A percentile compares a stretch with the other conserved stretches of the same genome.
Conservation (phyloP, 495 filamentous ascomycete genomes). For the Aspergillus homomorphus region DNA sequence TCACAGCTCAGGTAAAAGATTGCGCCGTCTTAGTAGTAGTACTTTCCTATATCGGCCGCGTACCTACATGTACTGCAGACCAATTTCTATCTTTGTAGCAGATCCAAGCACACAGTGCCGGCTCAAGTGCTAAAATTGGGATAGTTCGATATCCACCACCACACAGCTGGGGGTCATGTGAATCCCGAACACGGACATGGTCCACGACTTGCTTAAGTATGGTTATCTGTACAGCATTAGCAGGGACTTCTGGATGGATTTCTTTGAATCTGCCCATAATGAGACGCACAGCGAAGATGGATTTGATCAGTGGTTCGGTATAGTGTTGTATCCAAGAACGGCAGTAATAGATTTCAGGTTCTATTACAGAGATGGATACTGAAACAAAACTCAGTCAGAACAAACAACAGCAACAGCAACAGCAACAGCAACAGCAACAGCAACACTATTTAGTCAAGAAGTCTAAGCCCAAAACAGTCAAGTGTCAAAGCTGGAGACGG, state of each 20-base stretch:
- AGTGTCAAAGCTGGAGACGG: constrained; percentile 21
- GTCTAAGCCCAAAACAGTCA: constrained; percentile 1
- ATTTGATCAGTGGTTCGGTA: no score
- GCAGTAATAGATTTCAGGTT: no score
- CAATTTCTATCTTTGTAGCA: constrained; percentile 18
- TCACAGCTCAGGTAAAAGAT: neutral
- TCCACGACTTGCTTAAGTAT: neutral
- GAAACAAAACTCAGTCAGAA: no score
- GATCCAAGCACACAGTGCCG: constrained; percentile 14
- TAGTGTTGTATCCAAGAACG: no score
- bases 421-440: neutral
- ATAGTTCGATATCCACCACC: constrained; percentile 12
- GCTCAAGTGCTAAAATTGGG: constrained; percentile 16
- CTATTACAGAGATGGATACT: no score
- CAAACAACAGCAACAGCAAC: neutral
- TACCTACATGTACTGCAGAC: constrained; percentile 16
- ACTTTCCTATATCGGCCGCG: neutral
- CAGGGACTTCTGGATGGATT: no score
- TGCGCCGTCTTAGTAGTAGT: neutral
- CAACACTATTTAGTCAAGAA: neutral
- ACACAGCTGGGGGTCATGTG: constrained; percentile 8
- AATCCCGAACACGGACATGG: neutral
- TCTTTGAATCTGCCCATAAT: no score
- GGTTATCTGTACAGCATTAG: no score
- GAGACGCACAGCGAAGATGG: no score